These are phyloP conservation scores for Conticribra guillardii DNA, from an alignment of 108 stramenopile species.

Conservation along the genomic window DNA sequence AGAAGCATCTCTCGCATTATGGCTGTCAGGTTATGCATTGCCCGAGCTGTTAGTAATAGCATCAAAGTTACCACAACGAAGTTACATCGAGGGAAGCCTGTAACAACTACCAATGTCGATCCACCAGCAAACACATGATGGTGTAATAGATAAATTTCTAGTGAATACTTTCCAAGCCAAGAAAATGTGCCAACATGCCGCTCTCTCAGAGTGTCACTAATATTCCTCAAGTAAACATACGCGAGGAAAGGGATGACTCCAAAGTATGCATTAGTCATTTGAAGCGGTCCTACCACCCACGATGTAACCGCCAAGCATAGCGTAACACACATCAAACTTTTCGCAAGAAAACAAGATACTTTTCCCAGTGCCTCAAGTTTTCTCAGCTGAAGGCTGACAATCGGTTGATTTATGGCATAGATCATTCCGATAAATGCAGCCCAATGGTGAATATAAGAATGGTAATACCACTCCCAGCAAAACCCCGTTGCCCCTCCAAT, in stretches of 20 bases:
- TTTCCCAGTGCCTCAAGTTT: constrained; percentile 32
- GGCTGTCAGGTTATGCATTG: constrained; percentile 30
- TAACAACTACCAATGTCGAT: constrained; percentile 18
- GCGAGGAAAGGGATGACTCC: constrained; percentile 72
- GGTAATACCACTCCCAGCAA: constrained; percentile 82
- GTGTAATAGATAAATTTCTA: constrained; percentile 90
- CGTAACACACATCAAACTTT: constrained; percentile 36
- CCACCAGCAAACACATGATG: constrained; percentile 72
- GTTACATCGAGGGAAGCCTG: constrained; percentile 56
- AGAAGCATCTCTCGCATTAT: constrained; percentile 42
- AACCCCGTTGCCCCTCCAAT: constrained; percentile 16
- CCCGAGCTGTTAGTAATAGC: constrained; percentile 23
- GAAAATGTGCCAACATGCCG: constrained; percentile 64
- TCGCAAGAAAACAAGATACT: constrained; percentile 41
- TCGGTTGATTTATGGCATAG: constrained; percentile 82
- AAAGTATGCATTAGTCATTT: constrained; percentile 70
- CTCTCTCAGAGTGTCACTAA: constrained; percentile 51
- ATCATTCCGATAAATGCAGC: constrained; percentile 76
- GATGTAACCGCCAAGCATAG: constrained; percentile 39
- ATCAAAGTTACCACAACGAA: constrained; percentile 23
- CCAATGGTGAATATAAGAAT: constrained; percentile 80
- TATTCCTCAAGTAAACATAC: constrained; percentile 81
- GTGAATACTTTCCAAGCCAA: constrained; percentile 74
- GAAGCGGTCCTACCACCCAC: constrained; percentile 64
- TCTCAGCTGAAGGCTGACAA: constrained; percentile 47